A percentile compares a stretch with the other conserved stretches of the same genome.
Conservation (phyloP, 805 yeast genomes). For the Zygotorulaspora chibaensis region DNA sequence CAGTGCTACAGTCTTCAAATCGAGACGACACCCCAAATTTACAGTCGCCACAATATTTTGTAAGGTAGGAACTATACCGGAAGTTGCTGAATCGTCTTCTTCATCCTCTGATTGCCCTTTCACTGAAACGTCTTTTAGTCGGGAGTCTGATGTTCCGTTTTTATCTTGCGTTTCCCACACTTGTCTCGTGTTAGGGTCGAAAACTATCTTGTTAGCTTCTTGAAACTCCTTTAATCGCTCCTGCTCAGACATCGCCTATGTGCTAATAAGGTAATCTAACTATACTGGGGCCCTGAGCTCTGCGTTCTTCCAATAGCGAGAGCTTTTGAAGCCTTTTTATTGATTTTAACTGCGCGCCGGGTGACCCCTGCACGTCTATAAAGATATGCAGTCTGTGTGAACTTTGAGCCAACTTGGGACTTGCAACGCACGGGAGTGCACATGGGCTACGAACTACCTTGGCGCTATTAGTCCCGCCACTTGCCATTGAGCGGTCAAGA, state of each 20-base stretch:
- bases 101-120: slow-evolving; percentile 21
- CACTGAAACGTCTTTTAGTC: slow-evolving; percentile 5
- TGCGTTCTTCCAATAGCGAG: too few relatives aligned
- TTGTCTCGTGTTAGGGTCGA: slow-evolving; percentile 36
- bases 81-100: slow-evolving; percentile 66
- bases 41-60: slow-evolving; percentile 98
- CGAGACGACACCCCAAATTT: slow-evolving; percentile 91
- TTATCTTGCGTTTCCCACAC: slow-evolving; percentile 35
- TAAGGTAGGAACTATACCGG: slow-evolving; percentile 91
- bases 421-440: too few relatives aligned
- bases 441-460: too few relatives aligned
- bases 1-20: slow-evolving; percentile 92
- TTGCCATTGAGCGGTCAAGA: too few relatives aligned
- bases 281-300: too few relatives aligned
- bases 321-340: too few relatives aligned
- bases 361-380: too few relatives aligned
- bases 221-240: slow-evolving; percentile 34
- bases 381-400: too few relatives aligned
- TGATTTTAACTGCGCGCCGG: too few relatives aligned
- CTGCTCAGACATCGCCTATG: slow-evolving; percentile 31
- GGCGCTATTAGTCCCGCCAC: too few relatives aligned
- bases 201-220: slow-evolving; percentile 34
- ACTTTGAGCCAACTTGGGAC: too few relatives aligned
- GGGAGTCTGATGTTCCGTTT: slow-evolving; percentile 8
- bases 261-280: too few relatives aligned